Percentiles rank a stretch among this genome's conserved stretches.
phyloP scores from a whole-genome alignment of 2,329 filamentous ascomycete species.

The Colletotrichum lindemuthianum region DNA sequence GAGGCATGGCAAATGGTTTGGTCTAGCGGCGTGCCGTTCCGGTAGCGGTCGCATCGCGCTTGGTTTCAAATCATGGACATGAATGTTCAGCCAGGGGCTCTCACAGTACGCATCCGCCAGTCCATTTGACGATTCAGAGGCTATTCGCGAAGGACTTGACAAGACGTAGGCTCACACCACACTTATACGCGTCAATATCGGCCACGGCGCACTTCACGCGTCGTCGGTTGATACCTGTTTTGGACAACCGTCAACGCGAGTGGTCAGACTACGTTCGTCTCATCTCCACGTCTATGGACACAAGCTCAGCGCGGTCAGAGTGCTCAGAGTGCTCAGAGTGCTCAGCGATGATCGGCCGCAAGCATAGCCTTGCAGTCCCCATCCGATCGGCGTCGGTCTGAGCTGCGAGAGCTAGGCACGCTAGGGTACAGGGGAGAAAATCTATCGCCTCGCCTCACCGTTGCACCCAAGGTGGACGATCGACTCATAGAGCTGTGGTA shows the following conservation, averaged over 20 bases:
- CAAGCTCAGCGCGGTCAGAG: too few species aligned
- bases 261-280: not conserved
- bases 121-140: too few species aligned
- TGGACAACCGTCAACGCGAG: constrained; percentile 8
- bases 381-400: constrained; percentile 12
- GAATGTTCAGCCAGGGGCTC: not conserved
- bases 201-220: too few species aligned
- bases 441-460: constrained; percentile 24
- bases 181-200: too few species aligned
- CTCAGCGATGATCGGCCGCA: constrained; percentile 32
- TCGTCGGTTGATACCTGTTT: not conserved
- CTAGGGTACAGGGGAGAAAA: constrained; percentile 32
- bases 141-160: too few species aligned
- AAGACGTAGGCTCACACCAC: too few species aligned
- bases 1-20: constrained; percentile 5
- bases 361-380: constrained; percentile 27
- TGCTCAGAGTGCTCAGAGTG: too few species aligned
- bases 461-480: constrained; percentile 24
- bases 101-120: not conserved
- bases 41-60: not conserved
- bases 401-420: constrained; percentile 11
- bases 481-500: too few species aligned
- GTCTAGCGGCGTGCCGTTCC: not conserved
- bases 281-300: too few species aligned
- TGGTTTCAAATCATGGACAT: not conserved